phyloP scores from a whole-genome alignment of 768 basidiomycete genomes.

The Paxillus involutus region DNA sequence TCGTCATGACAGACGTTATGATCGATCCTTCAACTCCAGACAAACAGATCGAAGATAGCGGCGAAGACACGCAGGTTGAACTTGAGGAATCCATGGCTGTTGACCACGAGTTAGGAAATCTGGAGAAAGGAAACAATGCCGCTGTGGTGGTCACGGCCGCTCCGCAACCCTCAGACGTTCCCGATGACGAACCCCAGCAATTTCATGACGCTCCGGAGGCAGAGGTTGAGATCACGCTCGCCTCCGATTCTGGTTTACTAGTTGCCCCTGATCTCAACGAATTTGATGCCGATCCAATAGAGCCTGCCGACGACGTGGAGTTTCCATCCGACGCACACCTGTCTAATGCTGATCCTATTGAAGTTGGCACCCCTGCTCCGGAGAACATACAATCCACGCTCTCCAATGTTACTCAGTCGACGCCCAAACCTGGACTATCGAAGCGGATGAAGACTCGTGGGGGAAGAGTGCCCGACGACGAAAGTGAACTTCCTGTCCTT shows the following conservation, averaged over 20 bases:
- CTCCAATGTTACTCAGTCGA: constrained; percentile 9
- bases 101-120: neutral
- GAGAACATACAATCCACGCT: constrained; percentile 6
- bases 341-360: constrained; percentile 31
- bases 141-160: neutral
- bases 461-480: constrained; percentile 30
- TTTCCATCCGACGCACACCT: constrained; percentile 6
- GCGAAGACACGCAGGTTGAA: constrained; percentile 21
- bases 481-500: constrained; percentile 23
- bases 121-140: constrained; percentile 1
- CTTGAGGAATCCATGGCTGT: constrained; percentile 16
- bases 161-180: neutral
- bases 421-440: constrained; percentile 33
- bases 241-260: neutral
- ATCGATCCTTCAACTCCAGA: neutral
- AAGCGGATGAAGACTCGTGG: constrained; percentile 44
- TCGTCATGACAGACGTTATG: constrained; percentile 8
- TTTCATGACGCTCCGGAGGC: neutral
- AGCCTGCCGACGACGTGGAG: constrained; percentile 39
- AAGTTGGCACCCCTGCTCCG: constrained; percentile 8
- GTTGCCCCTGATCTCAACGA: neutral
- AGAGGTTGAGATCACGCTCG: constrained; percentile 15
- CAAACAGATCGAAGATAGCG: constrained; percentile 5
- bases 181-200: neutral
- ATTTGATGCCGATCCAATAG: constrained; percentile 40